Percentiles rank a stretch among this genome's conserved stretches.
Conservation (phyloP, 169 alveolate genomes). For the Cryptosporidium sp. region DNA sequence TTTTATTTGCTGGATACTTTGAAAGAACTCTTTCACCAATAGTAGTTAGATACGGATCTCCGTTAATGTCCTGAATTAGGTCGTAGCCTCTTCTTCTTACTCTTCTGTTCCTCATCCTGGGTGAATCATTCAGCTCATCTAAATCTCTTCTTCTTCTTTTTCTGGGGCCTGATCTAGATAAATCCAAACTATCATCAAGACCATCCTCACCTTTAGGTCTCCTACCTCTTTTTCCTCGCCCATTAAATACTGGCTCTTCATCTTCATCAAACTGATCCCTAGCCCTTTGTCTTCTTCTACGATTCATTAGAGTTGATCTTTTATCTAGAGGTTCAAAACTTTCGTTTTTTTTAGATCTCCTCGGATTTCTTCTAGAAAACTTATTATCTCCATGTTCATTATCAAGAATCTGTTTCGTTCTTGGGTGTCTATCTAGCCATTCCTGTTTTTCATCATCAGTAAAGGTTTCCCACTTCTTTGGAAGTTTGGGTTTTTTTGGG, state of each 20-base stretch:
- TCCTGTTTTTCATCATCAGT: slow-evolving; percentile 42
- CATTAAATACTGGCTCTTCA: neutral
- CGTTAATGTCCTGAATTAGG: slow-evolving; percentile 13
- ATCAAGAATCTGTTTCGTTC: neutral
- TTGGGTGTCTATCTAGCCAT: slow-evolving; percentile 24
- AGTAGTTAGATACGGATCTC: slow-evolving; percentile 53
- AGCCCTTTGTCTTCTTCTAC: neutral
- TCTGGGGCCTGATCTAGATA: slow-evolving; percentile 6
- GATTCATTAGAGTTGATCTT: neutral
- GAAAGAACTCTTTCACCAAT: slow-evolving; percentile 56
- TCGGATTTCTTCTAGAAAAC: neutral
- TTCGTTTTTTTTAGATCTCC: neutral
- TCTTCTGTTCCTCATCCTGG: slow-evolving; percentile 13
- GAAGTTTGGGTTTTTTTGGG: slow-evolving; percentile 12
- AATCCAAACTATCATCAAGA: neutral
- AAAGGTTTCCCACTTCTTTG: slow-evolving; percentile 26
- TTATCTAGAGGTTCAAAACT: neutral
- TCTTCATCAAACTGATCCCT: neutral
- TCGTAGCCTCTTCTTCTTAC: slow-evolving; percentile 46
- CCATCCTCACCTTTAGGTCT: neutral
- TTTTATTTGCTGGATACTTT: slow-evolving; percentile 27
- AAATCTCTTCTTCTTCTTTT: neutral
- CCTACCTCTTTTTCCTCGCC: slow-evolving; percentile 26
- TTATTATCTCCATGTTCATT: neutral
- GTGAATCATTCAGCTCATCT: neutral